These are phyloP conservation scores for Peronospora belbahrii DNA, from an alignment of 352 stramenopile species.

Conservation along the genomic window DNA sequence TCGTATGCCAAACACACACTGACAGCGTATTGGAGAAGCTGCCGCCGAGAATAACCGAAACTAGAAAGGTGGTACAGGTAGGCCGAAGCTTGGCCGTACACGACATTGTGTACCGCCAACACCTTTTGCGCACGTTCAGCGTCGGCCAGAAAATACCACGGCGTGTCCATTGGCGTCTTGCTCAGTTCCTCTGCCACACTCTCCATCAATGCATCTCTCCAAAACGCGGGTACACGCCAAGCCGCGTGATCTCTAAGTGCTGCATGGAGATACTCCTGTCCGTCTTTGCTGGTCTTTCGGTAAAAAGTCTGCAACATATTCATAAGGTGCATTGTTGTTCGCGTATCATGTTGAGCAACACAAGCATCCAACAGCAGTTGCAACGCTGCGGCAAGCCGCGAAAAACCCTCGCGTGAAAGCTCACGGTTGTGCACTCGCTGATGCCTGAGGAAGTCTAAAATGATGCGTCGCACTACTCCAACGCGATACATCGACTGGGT, in stretches of 20 bases:
- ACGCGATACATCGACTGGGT: constrained; percentile 61
- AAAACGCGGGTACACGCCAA: constrained; percentile 63
- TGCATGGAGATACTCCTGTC: constrained; percentile 56
- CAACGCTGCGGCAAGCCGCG: constrained; percentile 42
- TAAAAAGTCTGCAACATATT: constrained; percentile 86
- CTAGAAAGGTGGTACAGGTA: constrained; percentile 73
- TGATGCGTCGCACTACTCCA: constrained; percentile 48
- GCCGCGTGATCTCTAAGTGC: constrained; percentile 44
- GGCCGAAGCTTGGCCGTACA: constrained; percentile 66
- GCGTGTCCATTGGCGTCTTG: constrained; percentile 47
- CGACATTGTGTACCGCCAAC: constrained; percentile 65
- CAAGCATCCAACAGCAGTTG: constrained; percentile 58
- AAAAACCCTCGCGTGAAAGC: constrained; percentile 49
- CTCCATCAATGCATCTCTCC: constrained; percentile 64
- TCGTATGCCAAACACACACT: constrained; percentile 80
- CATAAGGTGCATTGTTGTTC: constrained; percentile 65
- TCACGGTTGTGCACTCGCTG: constrained; percentile 53
- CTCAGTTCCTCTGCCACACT: constrained; percentile 75
- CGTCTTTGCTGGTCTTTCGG: constrained; percentile 28
- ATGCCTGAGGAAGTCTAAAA: constrained; percentile 60
- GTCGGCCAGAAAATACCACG: constrained; percentile 59
- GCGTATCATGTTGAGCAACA: constrained; percentile 53
- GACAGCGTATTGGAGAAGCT: constrained; percentile 65
- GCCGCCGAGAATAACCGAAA: constrained; percentile 53
- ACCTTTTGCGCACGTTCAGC: constrained; percentile 63